Base-by-base conservation (phyloP, 108 stramenopile genomes). In the Skeletonema grethae region DNA sequence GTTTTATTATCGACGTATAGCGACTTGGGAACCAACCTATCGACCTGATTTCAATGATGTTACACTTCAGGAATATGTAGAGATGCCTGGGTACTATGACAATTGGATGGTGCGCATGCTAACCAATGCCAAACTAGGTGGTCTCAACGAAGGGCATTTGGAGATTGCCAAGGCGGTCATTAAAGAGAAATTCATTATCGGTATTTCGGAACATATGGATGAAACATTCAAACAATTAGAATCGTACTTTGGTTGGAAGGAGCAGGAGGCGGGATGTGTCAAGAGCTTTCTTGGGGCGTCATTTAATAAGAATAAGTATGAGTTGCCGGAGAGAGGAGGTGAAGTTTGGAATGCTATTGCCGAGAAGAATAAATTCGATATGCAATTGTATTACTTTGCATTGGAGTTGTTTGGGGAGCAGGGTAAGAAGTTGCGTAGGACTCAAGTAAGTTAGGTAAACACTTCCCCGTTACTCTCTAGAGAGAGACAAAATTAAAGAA, bases 21-120 rank as follows among this genome's bases (percentile, higher is more conserved):
- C 83, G 3, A 67, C 77, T 4, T 84, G 79, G 83, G 83, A 84
- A 58, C 79, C 83, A n/a, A 77, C 79, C 16, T 81, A 80, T 46
- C 70, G 77, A 15, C 69, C 82, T 0, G 72, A 66, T 18, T 67
- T 69, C 38, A 79, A 67, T n/a, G 36, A 76, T 48, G 67, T 84
- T 12, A 82, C 65, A 0, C 30, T 84, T 13, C 64, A 67, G 10
- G 65, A 76, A 39, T 82, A 84, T 65, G 62, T 81, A 0, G 36
- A 69, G 24, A 66, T 41, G 30, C 32, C 68, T 16, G 70, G 71
- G 11, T 73, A 80, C 50, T 77, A 84, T 32, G 65, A 77, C 36
- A 81, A 81, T 63, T 85, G 84, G 84, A 67, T 82, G 70, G 75
- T 69, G 7, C 68, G 80, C 28, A 76, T 82, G 67, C 45, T 85